Conservation (phyloP, 768 basidiomycete genomes). For the Hydnomerulius pinastri region DNA sequence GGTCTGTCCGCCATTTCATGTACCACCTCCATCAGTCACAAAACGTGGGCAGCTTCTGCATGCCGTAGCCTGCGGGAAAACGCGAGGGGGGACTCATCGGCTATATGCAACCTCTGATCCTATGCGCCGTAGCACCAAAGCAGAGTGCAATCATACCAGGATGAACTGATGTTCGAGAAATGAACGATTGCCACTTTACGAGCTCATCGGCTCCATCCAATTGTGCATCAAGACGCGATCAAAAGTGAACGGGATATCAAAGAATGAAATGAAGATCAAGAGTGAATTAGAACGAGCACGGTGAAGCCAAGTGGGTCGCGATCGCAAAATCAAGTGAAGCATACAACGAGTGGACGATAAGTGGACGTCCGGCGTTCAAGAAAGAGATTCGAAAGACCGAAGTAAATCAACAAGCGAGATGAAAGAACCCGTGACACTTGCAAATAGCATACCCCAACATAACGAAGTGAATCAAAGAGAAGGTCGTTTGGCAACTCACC, state of each 20-base stretch:
- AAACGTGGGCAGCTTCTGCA: slow-evolving; percentile 23
- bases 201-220: slow-evolving; percentile 2
- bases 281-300: slow-evolving; percentile 5
- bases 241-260: slow-evolving; percentile 6
- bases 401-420: slow-evolving; percentile 7
- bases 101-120: slow-evolving; percentile 17
- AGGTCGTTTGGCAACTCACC: slow-evolving; percentile 24
- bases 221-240: slow-evolving; percentile 17
- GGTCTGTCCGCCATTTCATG: slow-evolving; percentile 25
- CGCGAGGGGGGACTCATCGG: slow-evolving; percentile 17
- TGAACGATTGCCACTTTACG: slow-evolving; percentile 5
- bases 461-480: slow-evolving; percentile 6
- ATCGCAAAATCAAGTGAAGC: neutral
- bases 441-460: neutral
- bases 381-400: slow-evolving; percentile 11
- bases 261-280: slow-evolving; percentile 4
- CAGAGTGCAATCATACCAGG: slow-evolving; percentile 5
- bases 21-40: slow-evolving; percentile 31
- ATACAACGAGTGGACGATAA: slow-evolving; percentile 7
- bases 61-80: slow-evolving; percentile 28
- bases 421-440: slow-evolving; percentile 11
- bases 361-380: slow-evolving; percentile 8
- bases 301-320: slow-evolving; percentile 1
- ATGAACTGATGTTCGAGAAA: slow-evolving; percentile 2
- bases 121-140: slow-evolving; percentile 11